Evolutionary conservation across 2,329 filamentous ascomycete genomes (phyloP).

Genomic region (Pseudopithomyces chartarum): DNA sequence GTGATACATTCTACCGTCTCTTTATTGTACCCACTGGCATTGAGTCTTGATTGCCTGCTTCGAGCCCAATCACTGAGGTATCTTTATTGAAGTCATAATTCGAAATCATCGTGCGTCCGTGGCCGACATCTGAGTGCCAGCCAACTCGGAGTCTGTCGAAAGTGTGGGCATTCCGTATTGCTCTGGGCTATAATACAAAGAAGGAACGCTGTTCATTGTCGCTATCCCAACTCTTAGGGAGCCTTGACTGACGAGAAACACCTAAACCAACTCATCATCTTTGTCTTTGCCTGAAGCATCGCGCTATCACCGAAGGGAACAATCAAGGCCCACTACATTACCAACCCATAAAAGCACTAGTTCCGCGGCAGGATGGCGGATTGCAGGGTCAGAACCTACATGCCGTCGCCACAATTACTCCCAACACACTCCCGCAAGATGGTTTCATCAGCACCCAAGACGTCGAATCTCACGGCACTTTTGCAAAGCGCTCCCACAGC

Average conservation of each 20-base stretch:
- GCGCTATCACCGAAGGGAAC: constrained; percentile 9
- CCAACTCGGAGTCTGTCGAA: neutral
- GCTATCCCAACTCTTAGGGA: constrained; percentile 13
- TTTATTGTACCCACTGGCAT: constrained; percentile 14
- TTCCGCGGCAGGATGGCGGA: constrained; percentile 27
- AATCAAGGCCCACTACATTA: constrained; percentile 8
- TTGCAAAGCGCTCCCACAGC: constrained; percentile 19
- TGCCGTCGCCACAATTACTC: constrained; percentile 16
- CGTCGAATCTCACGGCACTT: constrained; percentile 23
- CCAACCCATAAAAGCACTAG: constrained; percentile 6
- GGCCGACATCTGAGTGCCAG: neutral
- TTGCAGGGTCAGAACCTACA: constrained; percentile 23
- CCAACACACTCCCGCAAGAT: constrained; percentile 21
- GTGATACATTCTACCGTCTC: constrained; percentile 23
- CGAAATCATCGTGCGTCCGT: neutral
- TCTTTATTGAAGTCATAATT: constrained; percentile 8
- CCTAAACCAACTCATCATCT: neutral
- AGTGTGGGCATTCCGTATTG: neutral
- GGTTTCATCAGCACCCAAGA: constrained; percentile 13
- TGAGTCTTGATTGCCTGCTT: constrained; percentile 21
- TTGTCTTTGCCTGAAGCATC: constrained; percentile 5
- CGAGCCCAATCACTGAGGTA: constrained; percentile 17
- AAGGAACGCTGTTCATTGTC: constrained; percentile 3
- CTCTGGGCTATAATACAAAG: constrained; percentile 5
- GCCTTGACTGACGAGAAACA: constrained; percentile 1